phyloP scores from a whole-genome alignment of 2,329 filamentous ascomycete species.

The Aspergillus flavus region DNA sequence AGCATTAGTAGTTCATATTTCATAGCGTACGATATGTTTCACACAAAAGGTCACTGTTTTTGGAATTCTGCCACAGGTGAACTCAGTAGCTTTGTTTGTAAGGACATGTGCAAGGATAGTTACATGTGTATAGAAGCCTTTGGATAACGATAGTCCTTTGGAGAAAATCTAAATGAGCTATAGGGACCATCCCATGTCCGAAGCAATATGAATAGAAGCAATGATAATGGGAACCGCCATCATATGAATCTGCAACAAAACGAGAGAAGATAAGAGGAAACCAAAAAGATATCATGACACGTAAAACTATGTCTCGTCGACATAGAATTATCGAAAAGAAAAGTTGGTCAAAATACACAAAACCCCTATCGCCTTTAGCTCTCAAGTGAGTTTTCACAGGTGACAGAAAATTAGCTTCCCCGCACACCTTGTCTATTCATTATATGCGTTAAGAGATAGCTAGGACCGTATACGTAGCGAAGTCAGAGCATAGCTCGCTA shows the following conservation, averaged over 20 bases:
- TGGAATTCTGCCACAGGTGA: neutral
- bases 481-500: constrained; percentile 2
- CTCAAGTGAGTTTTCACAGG: constrained; percentile 8
- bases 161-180: constrained; percentile 1
- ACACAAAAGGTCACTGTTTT: no score
- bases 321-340: neutral
- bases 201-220: constrained; percentile 14
- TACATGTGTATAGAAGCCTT: neutral
- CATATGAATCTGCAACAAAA: neutral
- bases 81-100: neutral
- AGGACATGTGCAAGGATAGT: neutral
- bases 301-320: constrained; percentile 10
- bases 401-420: neutral
- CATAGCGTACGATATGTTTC: neutral
- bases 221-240: neutral
- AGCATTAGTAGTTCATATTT: neutral
- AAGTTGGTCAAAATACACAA: neutral
- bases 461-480: neutral
- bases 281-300: constrained; percentile 18
- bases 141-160: neutral
- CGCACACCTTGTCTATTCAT: neutral
- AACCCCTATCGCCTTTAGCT: neutral
- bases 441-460: neutral
- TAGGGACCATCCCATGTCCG: constrained; percentile 12
- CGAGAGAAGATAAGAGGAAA: neutral